Base-by-base conservation (phyloP, 352 stramenopile genomes). In the Phytophthora europaea region DNA sequence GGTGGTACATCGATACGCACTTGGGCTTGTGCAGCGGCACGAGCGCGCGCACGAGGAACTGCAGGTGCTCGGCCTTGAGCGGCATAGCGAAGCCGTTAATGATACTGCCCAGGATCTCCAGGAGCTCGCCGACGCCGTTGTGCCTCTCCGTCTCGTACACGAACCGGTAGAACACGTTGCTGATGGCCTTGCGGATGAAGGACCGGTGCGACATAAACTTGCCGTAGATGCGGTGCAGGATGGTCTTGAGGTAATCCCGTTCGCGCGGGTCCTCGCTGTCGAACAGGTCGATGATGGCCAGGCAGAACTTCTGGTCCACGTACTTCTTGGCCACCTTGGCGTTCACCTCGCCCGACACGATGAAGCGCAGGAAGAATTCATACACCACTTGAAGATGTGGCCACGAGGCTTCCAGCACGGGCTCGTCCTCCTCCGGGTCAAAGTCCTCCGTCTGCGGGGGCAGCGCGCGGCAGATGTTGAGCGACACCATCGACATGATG, bases 31-130 rank as follows among this genome's bases (percentile, higher is more conserved):
- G 98, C 61, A 99, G 87, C 15, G 98, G 98, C 72, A 99, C 98
- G n/a, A 99, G 85, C 33, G 97, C 97, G 52, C 93, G 84, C 34
- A 98, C 75, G 1, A 99, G 88, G 72, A 99, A 99, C 70, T 98
- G 93, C 74, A 99, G 82, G 82, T 99, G 98, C 79, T 99, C 98
- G 36, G 96, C 91, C 71, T 99, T 99, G 33, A 99, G 84, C n/a
- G 98, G 98, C 83, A 99, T 98, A 18, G 98, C 98, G 80, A 99
- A 99, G 3, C 98, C 98, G 80, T 99, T 99, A 71, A 99, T 99
- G 80, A 99, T 99, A 68, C 86, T 93, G 28, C 87, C 86, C 9
- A 99, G 76, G 77, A 99, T 99, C 84, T 99, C 98, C 26, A 99
- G 88, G 50, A 99, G 82, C 77, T 99, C 98, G 28, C 95, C 97